A percentile compares a stretch with the other conserved stretches of the same genome.
phyloP scores from a whole-genome alignment of 257 asterid genomes.

The Penstemon davidsonii region DNA sequence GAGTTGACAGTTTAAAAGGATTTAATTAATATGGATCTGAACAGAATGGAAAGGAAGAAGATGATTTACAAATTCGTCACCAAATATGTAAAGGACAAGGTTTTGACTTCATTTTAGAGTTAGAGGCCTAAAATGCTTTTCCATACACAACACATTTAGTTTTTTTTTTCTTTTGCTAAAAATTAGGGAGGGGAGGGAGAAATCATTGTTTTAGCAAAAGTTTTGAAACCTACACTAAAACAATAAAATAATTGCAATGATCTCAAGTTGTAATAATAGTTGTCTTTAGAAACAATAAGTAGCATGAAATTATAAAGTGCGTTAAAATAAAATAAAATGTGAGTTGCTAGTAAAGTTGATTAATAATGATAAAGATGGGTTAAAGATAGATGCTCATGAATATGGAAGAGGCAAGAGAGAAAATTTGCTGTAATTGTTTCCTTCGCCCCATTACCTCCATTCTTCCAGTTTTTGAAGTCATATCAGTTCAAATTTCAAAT shows the following conservation, averaged over 20 bases:
- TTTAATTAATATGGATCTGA: neutral
- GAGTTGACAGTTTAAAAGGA: neutral
- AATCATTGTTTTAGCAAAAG: neutral
- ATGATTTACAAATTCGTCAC: neutral
- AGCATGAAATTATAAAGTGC: neutral
- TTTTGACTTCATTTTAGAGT: neutral
- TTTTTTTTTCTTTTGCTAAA: too few species aligned
- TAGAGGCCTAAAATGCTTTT: neutral
- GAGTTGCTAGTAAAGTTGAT: too few species aligned
- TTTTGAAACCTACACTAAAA: neutral
- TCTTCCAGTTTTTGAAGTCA: neutral
- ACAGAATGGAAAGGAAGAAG: neutral
- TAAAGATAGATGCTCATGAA: constrained; percentile 3
- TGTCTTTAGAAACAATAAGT: neutral
- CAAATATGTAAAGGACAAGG: neutral
- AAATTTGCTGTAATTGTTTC: neutral
- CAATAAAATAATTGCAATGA: neutral
- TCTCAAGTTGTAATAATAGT: neutral
- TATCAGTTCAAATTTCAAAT: constrained; percentile 1
- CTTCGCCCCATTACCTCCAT: neutral
- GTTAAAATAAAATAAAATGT: neutral
- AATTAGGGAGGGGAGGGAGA: neutral
- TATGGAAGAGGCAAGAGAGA: neutral
- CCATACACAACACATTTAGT: neutral
- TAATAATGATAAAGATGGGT: neutral